Evolutionary conservation across 495 filamentous ascomycete genomes (phyloP).

Genomic region (Hypoxylon subgilvum): DNA sequence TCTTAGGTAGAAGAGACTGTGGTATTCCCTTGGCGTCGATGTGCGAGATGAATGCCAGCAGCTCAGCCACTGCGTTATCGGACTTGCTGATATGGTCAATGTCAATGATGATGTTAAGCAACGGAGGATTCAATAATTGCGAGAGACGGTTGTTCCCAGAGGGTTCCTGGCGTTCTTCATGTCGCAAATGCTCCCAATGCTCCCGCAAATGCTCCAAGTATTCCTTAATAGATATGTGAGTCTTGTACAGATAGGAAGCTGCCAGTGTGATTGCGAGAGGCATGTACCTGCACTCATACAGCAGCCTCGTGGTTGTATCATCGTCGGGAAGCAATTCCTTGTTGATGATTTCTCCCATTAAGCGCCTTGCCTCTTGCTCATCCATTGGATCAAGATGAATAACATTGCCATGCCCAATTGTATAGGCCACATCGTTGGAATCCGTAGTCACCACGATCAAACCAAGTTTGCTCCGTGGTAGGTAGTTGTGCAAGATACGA

Average conservation of each 20-base stretch:
- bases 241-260: slow-evolving; percentile 51
- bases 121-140: too few species aligned
- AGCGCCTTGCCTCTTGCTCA: too few species aligned
- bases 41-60: slow-evolving; percentile 52
- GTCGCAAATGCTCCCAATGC: slow-evolving; percentile 57
- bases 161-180: too few species aligned
- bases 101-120: slow-evolving; percentile 63
- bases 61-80: slow-evolving; percentile 43
- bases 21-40: slow-evolving; percentile 46
- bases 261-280: slow-evolving; percentile 58
- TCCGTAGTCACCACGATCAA: background rate
- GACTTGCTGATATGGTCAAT: slow-evolving; percentile 51
- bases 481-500: slow-evolving; percentile 29
- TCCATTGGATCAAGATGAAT: too few species aligned
- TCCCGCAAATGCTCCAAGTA: slow-evolving; percentile 54
- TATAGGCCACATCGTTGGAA: too few species aligned
- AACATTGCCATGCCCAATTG: too few species aligned
- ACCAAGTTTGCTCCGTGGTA: slow-evolving; percentile 39
- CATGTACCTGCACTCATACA: slow-evolving; percentile 43
- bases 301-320: slow-evolving; percentile 16
- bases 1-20: slow-evolving; percentile 38
- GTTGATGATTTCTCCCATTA: slow-evolving; percentile 27
- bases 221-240: slow-evolving; percentile 30
- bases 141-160: too few species aligned
- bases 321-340: slow-evolving; percentile 18